These are phyloP conservation scores for Saksenaea oblongispora DNA, from an alignment of 371 early-diverging fungal species.

Conservation along the genomic window DNA sequence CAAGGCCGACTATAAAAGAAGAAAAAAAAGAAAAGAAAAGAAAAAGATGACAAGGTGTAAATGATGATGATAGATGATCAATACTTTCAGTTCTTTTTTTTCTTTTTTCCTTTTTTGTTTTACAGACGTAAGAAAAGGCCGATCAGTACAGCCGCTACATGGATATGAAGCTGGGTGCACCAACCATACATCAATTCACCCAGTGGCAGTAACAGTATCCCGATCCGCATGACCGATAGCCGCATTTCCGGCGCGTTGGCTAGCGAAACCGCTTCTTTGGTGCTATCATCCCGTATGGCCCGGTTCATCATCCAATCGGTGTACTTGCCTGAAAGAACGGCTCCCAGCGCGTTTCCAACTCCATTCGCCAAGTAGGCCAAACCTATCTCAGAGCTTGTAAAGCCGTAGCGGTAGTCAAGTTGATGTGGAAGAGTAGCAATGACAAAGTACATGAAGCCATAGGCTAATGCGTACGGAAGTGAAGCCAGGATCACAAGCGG, in stretches of 20 bases:
- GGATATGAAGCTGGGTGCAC: conserved; percentile 31
- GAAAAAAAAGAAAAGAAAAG: background rate
- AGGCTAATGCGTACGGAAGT: conserved; percentile 54
- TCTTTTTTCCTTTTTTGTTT: background rate
- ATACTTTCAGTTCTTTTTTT: no score
- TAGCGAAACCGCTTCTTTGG: background rate
- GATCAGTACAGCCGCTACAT: conserved; percentile 22
- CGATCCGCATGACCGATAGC: conserved; percentile 41
- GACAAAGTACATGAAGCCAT: conserved; percentile 54
- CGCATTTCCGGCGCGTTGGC: conserved; percentile 28
- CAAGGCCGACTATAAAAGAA: conserved; percentile 40
- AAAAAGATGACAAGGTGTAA: background rate
- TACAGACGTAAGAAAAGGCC: conserved; percentile 47
- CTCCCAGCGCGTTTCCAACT: conserved; percentile 47
- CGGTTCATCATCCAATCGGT: conserved; percentile 35
- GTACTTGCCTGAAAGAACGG: conserved; percentile 39
- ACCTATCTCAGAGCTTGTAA: conserved; percentile 44
- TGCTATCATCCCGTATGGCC: background rate
- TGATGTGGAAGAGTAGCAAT: conserved; percentile 41
- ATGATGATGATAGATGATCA: background rate
- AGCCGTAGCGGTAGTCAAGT: conserved; percentile 24
- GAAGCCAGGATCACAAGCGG: conserved; percentile 50
- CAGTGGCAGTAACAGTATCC: conserved; percentile 35
- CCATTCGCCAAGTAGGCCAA: conserved; percentile 48
- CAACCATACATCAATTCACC: conserved; percentile 50